phyloP scores from a whole-genome alignment of 495 filamentous ascomycete species.

The Podospora bellae-mahoneyi region DNA sequence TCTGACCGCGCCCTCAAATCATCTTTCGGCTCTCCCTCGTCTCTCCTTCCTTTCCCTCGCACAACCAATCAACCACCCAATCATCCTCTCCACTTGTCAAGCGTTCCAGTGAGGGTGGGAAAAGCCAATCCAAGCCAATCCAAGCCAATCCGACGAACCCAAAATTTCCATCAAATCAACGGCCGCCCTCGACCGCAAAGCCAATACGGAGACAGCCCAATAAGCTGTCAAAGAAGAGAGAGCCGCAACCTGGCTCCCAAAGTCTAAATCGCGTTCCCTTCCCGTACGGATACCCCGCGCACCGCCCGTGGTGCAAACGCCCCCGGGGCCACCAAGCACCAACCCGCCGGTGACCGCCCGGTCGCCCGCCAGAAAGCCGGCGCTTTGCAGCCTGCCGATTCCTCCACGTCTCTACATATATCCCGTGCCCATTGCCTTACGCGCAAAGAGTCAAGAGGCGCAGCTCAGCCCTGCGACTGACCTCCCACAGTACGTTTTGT shows the following conservation, averaged over 20 bases:
- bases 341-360: constrained; percentile 7
- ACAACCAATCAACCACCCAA: constrained; percentile 44
- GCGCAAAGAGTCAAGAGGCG: background rate
- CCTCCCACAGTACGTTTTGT: background rate
- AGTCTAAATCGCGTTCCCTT: background rate
- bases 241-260: background rate
- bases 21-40: constrained; percentile 38
- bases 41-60: constrained; percentile 41
- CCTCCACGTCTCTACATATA: background rate
- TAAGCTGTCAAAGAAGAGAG: constrained; percentile 19
- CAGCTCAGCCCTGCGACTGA: constrained; percentile 4
- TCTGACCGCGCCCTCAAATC: constrained; percentile 42
- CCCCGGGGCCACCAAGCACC: constrained; percentile 4
- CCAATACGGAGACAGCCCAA: constrained; percentile 30
- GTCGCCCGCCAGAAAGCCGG: background rate
- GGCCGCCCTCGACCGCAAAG: constrained; percentile 28
- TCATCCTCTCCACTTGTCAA: constrained; percentile 32
- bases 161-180: constrained; percentile 40
- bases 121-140: constrained; percentile 25
- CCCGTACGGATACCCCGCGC: background rate
- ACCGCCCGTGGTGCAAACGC: background rate
- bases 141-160: constrained; percentile 21
- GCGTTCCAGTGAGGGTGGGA: constrained; percentile 25
- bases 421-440: constrained; percentile 3
- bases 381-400: background rate